These are phyloP conservation scores for Cardamine resedifolia DNA, from an alignment of 345 rosid species.

Conservation along the genomic window DNA sequence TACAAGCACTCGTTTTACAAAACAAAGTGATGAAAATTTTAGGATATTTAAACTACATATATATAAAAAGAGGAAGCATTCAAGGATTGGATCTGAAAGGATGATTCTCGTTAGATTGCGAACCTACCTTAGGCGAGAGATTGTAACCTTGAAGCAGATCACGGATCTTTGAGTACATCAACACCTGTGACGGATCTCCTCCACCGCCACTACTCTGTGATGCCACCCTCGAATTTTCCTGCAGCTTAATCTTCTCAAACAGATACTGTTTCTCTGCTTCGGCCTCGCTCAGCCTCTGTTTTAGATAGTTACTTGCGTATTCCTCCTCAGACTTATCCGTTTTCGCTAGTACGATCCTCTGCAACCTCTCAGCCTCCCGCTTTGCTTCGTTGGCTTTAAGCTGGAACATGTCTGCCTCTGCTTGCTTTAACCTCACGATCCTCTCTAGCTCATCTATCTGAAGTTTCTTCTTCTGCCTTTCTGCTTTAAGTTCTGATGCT, in stretches of 20 bases:
- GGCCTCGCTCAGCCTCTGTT: constrained; percentile 85
- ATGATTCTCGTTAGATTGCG: constrained; percentile 49
- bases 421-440: constrained; percentile 90
- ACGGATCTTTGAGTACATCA: constrained; percentile 63
- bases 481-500: constrained; percentile 63
- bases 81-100: constrained; percentile 60
- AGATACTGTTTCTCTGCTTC: constrained; percentile 95
- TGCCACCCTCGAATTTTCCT: constrained; percentile 47
- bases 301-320: constrained; percentile 80
- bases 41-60: background rate
- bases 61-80: constrained; percentile 1
- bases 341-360: constrained; percentile 79
- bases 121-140: constrained; percentile 49
- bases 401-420: constrained; percentile 99
- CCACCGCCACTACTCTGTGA: constrained; percentile 50
- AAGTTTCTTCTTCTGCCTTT: constrained; percentile 69
- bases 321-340: constrained; percentile 94
- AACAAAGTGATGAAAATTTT: background rate
- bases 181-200: constrained; percentile 67
- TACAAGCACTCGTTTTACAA: constrained; percentile 12
- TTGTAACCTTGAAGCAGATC: constrained; percentile 62
- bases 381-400: constrained; percentile 91
- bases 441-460: constrained; percentile 90
- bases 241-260: constrained; percentile 90
- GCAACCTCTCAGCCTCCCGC: constrained; percentile 82